Conservation (phyloP, 2,329 filamentous ascomycete species). For the Lachnellula hyalina region DNA sequence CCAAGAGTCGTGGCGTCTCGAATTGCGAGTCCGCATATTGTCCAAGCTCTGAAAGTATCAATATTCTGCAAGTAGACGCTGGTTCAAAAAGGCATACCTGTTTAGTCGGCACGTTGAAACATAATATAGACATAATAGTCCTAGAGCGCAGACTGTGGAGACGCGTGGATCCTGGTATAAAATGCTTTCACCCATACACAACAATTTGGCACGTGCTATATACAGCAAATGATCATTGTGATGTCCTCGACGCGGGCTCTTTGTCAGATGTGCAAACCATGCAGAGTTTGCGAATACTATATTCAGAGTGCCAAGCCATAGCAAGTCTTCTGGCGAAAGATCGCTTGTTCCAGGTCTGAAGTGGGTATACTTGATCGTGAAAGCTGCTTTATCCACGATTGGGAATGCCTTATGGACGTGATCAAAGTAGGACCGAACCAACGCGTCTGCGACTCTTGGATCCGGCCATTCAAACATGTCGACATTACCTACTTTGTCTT, state of each 20-base stretch:
- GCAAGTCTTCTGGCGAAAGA: slow-evolving; percentile 8
- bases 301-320: slow-evolving; percentile 23
- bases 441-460: slow-evolving; percentile 5
- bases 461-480: slow-evolving; percentile 20
- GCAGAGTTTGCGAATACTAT: slow-evolving; percentile 22
- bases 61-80: neutral
- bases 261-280: slow-evolving; percentile 16
- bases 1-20: slow-evolving; percentile 21
- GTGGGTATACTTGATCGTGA: slow-evolving; percentile 12
- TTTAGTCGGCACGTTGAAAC: slow-evolving; percentile 21
- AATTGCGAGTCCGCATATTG: slow-evolving; percentile 23
- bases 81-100: slow-evolving; percentile 13
- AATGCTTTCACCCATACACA: slow-evolving; percentile 15
- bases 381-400: slow-evolving; percentile 16
- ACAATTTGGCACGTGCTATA: slow-evolving; percentile 17
- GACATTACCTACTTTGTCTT: slow-evolving; percentile 13
- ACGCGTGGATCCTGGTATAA: slow-evolving; percentile 21
- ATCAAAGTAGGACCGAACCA: slow-evolving; percentile 21
- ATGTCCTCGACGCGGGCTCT: slow-evolving; percentile 2
- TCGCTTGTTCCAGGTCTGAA: slow-evolving; percentile 6
- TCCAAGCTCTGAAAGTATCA: slow-evolving; percentile 20
- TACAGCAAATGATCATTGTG: slow-evolving; percentile 21
- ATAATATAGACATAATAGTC: slow-evolving; percentile 24
- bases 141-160: slow-evolving; percentile 14
- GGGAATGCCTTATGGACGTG: slow-evolving; percentile 20